Base-by-base conservation (phyloP, 140 eudicot species). In the Erigeron philadelphicus region DNA sequence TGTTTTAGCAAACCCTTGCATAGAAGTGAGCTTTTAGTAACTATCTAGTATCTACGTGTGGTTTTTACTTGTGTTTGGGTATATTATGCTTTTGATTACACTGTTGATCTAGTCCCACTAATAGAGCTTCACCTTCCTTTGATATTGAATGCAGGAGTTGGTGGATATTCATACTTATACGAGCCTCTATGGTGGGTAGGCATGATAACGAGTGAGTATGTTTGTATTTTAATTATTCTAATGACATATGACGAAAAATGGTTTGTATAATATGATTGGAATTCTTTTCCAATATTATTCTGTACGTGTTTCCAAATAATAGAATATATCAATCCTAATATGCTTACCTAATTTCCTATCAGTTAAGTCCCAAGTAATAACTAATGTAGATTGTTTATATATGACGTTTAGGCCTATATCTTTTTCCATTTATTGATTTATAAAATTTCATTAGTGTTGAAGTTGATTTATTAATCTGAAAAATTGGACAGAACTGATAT, bases 151-250 rank as follows among this genome's bases (percentile, higher is more conserved):
- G 9, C 85, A 86, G 94, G 94, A 75, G 68, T 50, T 64, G 94
- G 94, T 73, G 94, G 94, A 62, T 86, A 81, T 76, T 86, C 94
- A 46, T 86, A 86, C 80, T 76, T 86, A 69, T 79, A 73, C 55
- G 89, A 86, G 80, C 94, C 94, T 73, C 86, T 86, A 45, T 86
- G 94, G 94, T 86, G 94, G 94, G 81, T 81, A 71, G 94, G 94
- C 76, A 67, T 86, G 86, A 83, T 76, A 62, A 84, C 94, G 56
- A 86, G 94, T 86, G 80, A 86, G 94, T 79, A 62, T 67, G 54
- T 61, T 44, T 49, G 58, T 49, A 52, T 56, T 52, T 53, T 13
- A 62, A 25, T 47, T 41, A 53, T 60, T 63, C 66, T 46, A 25
- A 40, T 47, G 35, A 59, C 53, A 25, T 76, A 8, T 15, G 15